phyloP scores from a whole-genome alignment of 2,329 filamentous ascomycete genomes.

The Aspergillus sp. region DNA sequence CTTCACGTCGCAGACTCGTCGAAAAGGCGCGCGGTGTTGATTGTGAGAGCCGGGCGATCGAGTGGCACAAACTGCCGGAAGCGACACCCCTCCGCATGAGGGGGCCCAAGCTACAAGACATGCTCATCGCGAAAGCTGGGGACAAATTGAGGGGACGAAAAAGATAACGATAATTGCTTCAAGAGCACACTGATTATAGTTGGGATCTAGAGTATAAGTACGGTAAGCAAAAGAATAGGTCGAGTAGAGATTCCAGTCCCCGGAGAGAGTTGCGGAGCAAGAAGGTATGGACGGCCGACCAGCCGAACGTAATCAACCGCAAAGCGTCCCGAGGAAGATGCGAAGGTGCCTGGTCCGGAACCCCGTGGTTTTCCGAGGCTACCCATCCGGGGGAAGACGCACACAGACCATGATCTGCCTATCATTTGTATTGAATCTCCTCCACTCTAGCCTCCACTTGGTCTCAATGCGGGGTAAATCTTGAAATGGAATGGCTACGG shows the following conservation, averaged over 20 bases:
- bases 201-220: not conserved
- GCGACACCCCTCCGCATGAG: constrained; percentile 19
- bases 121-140: constrained; percentile 20
- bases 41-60: not conserved
- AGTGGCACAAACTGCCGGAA: constrained; percentile 11
- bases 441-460: constrained; percentile 15
- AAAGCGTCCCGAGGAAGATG: constrained; percentile 8
- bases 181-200: not conserved
- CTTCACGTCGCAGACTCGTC: constrained; percentile 48
- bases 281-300: not conserved
- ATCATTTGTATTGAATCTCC: not conserved
- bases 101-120: constrained; percentile 19
- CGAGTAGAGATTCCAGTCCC: not conserved
- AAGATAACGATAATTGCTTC: not conserved
- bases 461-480: constrained; percentile 25
- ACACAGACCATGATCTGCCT: constrained; percentile 6
- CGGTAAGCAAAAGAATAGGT: not conserved
- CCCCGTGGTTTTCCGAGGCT: constrained; percentile 21
- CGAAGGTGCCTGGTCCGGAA: constrained; percentile 6
- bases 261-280: not conserved
- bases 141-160: not conserved
- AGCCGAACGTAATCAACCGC: constrained; percentile 14
- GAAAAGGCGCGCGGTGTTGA: constrained; percentile 47
- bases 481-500: constrained; percentile 18
- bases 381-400: constrained; percentile 10